Evolutionary conservation across 1,139 yeast genomes (phyloP).

Genomic region (Debaryomycetaceae sp.): DNA sequence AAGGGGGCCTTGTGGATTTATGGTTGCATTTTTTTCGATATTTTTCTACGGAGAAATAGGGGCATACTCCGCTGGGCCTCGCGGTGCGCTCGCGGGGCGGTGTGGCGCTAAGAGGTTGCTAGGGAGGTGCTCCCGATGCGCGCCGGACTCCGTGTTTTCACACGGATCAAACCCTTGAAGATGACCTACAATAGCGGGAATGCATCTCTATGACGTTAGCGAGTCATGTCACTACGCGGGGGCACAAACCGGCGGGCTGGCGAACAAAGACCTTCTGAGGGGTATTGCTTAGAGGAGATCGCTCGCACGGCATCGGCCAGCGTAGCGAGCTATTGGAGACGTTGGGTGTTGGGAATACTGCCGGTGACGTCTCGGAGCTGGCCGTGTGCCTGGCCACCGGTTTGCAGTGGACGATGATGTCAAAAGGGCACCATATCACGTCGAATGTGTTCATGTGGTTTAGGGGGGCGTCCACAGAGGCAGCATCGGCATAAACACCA

Average conservation of each 20-base stretch:
- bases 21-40: background rate
- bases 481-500: background rate
- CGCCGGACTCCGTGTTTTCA: background rate
- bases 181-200: background rate
- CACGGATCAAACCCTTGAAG: background rate
- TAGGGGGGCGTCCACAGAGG: background rate
- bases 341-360: too few relatives aligned
- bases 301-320: background rate
- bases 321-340: too few relatives aligned
- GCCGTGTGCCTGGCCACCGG: too few relatives aligned
- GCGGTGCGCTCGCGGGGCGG: background rate
- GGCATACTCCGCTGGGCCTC: too few relatives aligned
- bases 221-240: background rate
- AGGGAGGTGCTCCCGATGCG: background rate
- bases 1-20: background rate
- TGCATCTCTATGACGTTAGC: background rate
- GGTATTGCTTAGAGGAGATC: background rate
- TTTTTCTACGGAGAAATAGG: background rate
- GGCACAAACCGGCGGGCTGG: background rate
- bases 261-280: background rate
- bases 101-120: background rate
- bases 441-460: background rate
- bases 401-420: background rate
- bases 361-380: too few relatives aligned
- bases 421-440: background rate